Base-by-base conservation (phyloP, 768 basidiomycete genomes). In the Dictyophora rubrovolvata region DNA sequence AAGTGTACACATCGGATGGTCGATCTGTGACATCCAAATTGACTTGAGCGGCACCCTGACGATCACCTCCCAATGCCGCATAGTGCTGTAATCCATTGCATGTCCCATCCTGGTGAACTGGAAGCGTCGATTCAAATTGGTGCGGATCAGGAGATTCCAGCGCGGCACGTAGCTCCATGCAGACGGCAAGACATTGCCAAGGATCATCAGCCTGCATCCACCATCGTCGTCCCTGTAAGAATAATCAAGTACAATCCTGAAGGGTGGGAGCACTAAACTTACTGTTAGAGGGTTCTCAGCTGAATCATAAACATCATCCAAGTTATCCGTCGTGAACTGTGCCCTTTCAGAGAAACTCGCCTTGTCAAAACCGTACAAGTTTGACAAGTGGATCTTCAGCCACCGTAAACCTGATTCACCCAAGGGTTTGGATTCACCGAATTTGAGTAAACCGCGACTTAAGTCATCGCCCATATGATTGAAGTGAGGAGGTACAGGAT, bases 11-110 rank as follows among this genome's bases (percentile, higher is more conserved):
- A 67, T 99, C 96, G 35, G 92, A 87, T 0, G 96, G 96, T 23
- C 85, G 77, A 61, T 93, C 91, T 0, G 85, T 84, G 9, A 83
- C 85, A 37, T 81, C 80, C 54, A 99, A 76, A 69, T 99, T 99
- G 68, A 99, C 96, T 67, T 97, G 94, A 60, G 76, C 75, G 0
- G 96, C 96, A 60, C 96, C 96, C 35, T 79, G 77, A 12, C 77
- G 76, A 68, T 98, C 96, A 5, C 96, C 95, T 48, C 96, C 96
- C 4, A 99, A 82, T 0, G 96, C 96, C 6, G 96, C 96, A 66
- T 99, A 99, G 70, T 99, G 95, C 73, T 99, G 96, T 63, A 99
- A 77, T 23, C 95, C 96, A 65, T 99, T 99, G 66, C 96, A 99
- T 0, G 96, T 97, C 2, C 96, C 95, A 64, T 99, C 96, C 71